phyloP scores from a whole-genome alignment of 2,329 filamentous ascomycete genomes.

The Phaeophleospora eucalypticola region DNA sequence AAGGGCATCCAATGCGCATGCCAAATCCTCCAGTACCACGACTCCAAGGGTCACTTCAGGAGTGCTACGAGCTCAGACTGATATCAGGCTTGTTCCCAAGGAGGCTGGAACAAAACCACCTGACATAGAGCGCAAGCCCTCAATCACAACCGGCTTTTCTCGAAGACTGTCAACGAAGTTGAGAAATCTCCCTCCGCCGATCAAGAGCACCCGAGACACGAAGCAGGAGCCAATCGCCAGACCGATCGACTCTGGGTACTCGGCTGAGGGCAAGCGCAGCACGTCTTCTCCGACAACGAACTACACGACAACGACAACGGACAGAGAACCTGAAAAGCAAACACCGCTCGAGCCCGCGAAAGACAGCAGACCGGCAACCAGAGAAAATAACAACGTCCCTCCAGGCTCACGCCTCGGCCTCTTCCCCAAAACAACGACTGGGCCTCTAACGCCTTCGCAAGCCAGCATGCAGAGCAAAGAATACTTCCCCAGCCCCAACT shows the following conservation, averaged over 20 bases:
- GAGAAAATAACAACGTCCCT: not conserved
- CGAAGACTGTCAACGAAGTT: conserved; percentile 28
- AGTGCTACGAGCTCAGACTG: not conserved
- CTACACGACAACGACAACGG: conserved; percentile 3
- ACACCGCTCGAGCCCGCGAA: conserved; percentile 1
- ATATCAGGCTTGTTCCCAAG: conserved; percentile 6
- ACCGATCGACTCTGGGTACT: conserved; percentile 19
- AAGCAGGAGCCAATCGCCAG: conserved; percentile 4
- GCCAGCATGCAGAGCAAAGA: conserved; percentile 5
- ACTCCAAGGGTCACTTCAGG: conserved; percentile 4
- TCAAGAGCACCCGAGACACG: conserved; percentile 4
- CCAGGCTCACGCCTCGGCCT: conserved; percentile 11
- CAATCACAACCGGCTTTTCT: conserved; percentile 24
- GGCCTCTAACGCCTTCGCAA: conserved; percentile 15
- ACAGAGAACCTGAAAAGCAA: not conserved
- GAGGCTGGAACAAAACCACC: not conserved
- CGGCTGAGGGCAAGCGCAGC: conserved; percentile 11
- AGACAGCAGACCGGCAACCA: not conserved
- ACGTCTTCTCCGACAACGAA: conserved; percentile 13
- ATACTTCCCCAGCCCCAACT: conserved; percentile 6
- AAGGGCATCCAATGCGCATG: conserved; percentile 1
- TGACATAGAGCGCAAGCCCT: not conserved
- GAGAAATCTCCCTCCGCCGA: conserved; percentile 18
- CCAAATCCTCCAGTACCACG: not conserved
- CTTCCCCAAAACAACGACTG: conserved; percentile 16